These are phyloP conservation scores for Trypanosoma mega DNA, from an alignment of 208 protist species.

Conservation along the genomic window DNA sequence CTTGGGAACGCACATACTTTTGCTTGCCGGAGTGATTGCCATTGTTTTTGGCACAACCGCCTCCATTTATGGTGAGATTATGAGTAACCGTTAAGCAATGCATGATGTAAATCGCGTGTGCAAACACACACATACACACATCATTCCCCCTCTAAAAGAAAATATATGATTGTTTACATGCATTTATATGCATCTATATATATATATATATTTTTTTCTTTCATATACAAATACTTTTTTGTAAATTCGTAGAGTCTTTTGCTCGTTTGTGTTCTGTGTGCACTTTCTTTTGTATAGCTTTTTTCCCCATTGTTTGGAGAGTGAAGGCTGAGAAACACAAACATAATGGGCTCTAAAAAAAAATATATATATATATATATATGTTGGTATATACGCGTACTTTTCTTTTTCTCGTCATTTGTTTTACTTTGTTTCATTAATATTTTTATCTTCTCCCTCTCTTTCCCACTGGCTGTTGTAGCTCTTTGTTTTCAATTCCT, in stretches of 20 bases:
- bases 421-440: too few relatives aligned
- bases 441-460: too few relatives aligned
- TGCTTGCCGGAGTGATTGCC: conserved; percentile 68
- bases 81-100: not conserved
- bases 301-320: not conserved
- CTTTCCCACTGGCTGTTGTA: too few relatives aligned
- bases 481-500: too few relatives aligned
- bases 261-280: not conserved
- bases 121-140: not conserved
- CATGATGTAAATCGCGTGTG: not conserved
- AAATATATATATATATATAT: too few relatives aligned
- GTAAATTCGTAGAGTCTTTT: not conserved
- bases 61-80: conserved; percentile 52
- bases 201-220: not conserved
- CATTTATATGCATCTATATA: not conserved
- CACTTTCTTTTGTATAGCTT: not conserved
- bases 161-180: not conserved
- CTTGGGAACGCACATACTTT: conserved; percentile 52
- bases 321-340: too few relatives aligned
- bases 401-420: too few relatives aligned
- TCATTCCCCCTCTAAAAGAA: too few relatives aligned
- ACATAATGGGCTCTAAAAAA: too few relatives aligned
- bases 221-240: conserved; percentile 4
- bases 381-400: too few relatives aligned
- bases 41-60: conserved; percentile 59